phyloP scores from a whole-genome alignment of 179 eudicot genomes.

The Amaranthus tricolor region DNA sequence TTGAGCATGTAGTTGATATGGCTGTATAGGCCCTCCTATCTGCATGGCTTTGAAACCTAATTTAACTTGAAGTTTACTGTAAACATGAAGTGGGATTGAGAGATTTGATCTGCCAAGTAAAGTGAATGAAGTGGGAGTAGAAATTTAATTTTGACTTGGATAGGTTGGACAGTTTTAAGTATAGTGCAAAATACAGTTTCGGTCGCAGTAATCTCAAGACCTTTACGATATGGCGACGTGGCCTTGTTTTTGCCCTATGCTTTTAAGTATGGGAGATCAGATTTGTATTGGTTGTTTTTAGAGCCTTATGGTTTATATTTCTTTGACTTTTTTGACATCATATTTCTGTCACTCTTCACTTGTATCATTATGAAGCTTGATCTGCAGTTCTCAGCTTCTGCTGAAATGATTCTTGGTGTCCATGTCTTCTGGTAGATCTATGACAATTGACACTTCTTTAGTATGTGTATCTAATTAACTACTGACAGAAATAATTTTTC shows the following conservation, averaged over 20 bases:
- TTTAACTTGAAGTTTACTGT: background rate
- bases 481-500: background rate
- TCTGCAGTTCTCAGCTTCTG: slow-evolving; percentile 29
- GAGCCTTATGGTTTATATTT: background rate
- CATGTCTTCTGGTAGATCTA: slow-evolving; percentile 19
- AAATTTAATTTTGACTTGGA: background rate
- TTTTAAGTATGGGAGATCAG: background rate
- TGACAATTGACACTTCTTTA: background rate
- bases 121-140: background rate
- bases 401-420: slow-evolving; percentile 19
- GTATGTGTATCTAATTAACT: slow-evolving; percentile 1
- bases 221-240: too few relatives aligned
- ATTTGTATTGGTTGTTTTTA: background rate
- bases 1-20: background rate
- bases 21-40: background rate
- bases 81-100: background rate
- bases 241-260: too few relatives aligned
- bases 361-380: slow-evolving; percentile 10
- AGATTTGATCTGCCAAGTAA: background rate
- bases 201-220: too few relatives aligned
- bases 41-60: background rate
- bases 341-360: background rate
- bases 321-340: background rate
- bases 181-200: too few relatives aligned
- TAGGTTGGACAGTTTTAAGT: background rate